Percentiles rank a stretch among this genome's conserved stretches.
phyloP scores from a whole-genome alignment of 805 yeast species.

The Suhomyces sp. region DNA sequence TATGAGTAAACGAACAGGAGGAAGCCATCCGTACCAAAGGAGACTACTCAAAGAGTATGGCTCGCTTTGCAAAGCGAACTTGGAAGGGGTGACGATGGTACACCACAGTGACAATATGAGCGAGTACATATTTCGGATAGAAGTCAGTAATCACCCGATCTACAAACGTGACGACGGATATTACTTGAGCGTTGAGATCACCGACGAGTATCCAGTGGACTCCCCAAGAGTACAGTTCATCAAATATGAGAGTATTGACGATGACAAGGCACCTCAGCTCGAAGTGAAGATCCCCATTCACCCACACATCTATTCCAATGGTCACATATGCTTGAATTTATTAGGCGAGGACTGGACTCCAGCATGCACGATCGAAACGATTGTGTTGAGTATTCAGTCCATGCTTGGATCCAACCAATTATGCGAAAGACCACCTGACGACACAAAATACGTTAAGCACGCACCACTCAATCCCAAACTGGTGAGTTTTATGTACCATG shows the following conservation, averaged over 20 bases:
- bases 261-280: conserved; percentile 4
- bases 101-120: conserved; percentile 16
- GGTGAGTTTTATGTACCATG: conserved; percentile 55
- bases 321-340: conserved; percentile 72
- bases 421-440: conserved; percentile 56
- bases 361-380: conserved; percentile 49
- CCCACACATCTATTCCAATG: conserved; percentile 74
- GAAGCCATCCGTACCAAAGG: conserved; percentile 25
- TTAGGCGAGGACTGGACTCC: conserved; percentile 70
- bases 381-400: conserved; percentile 59
- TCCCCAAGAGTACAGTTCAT: conserved; percentile 58
- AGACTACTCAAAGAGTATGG: conserved; percentile 29
- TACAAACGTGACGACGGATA: conserved; percentile 25
- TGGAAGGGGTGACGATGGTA: conserved; percentile 26
- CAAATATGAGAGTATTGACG: conserved; percentile 11
- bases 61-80: conserved; percentile 8
- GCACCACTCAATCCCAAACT: conserved; percentile 61
- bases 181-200: conserved; percentile 43
- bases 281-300: conserved; percentile 54
- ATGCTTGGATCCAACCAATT: conserved; percentile 52
- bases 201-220: conserved; percentile 52
- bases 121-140: conserved; percentile 21
- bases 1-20: not conserved
- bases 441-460: conserved; percentile 42
- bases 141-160: conserved; percentile 10